Base-by-base conservation (phyloP, 148 eudicot genomes). In the Rhododendron mucronatum region DNA sequence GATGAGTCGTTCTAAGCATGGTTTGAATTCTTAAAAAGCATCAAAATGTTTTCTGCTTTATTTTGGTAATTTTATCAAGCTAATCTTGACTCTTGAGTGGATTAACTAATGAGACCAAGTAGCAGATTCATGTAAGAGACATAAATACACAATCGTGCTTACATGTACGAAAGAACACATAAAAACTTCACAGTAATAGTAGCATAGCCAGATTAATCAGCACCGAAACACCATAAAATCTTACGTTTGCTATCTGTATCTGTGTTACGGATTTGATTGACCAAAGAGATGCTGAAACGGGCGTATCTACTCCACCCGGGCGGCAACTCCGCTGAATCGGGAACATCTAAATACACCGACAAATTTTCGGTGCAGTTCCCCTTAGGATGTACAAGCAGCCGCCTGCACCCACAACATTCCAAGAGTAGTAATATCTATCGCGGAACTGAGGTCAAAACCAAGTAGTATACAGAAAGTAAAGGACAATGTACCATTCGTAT, bases 261-360 rank as follows among this genome's bases (percentile, higher is more conserved):
- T 84, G 84, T 84, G 88, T 23, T 74, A 73, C 87, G 87, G 16
- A 82, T 23, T 87, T 90, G 93, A 91, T 90, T 91, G 83, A 88
- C 53, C 57, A 91, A 86, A 35, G 87, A 87, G 84, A 91, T 82
- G 88, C 91, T 90, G 77, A 90, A 91, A 51, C 90, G 89, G 55
- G 93, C 87, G 69, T 90, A 78, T 81, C 90, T 86, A 84, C 87
- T 91, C 93, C 93, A 91, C 50, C 91, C 93, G 44, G 85, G 88
- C 16, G 91, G 93, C 89, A 91, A 86, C 44, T 67, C 87, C n/a
- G 84, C 47, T 18, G 90, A 76, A 88, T 91, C 88, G 14, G 90
- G 88, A 74, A 88, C 90, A 51, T 88, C 91, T 15, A 91, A 85
- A 85, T 90, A 91, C 90, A 91, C 85, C 7, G 90, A 91, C 86